Evolutionary conservation across 345 rosid genomes (phyloP).

Genomic region (Gossypium raimondii): DNA sequence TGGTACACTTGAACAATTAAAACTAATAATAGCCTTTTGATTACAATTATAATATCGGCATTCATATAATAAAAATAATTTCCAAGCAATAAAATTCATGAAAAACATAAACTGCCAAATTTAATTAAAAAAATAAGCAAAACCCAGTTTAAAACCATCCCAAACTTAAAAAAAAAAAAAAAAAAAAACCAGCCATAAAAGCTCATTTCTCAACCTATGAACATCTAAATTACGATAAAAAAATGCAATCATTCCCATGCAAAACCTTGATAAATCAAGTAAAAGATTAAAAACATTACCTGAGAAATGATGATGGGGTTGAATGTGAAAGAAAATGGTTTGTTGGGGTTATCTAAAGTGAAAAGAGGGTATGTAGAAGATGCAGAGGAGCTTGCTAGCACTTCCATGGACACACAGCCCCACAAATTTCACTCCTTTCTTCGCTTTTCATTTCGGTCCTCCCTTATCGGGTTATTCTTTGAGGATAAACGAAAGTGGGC

Average conservation of each 20-base stretch:
- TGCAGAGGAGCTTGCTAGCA: conserved; percentile 41
- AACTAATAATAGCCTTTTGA: neutral
- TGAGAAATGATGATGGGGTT: conserved; percentile 20
- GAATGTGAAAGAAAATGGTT: conserved; percentile 26
- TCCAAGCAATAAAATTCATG: neutral
- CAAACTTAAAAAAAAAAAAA: neutral
- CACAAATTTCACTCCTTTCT: conserved; percentile 5
- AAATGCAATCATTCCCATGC: neutral
- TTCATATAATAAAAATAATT: neutral
- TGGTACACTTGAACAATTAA: neutral
- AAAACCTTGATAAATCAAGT: neutral
- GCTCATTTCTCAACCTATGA: neutral
- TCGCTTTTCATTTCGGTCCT: neutral
- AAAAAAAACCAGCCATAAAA: neutral
- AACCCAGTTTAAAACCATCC: neutral
- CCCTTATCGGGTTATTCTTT: conserved; percentile 13
- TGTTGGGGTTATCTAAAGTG: conserved; percentile 11
- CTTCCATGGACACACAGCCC: conserved; percentile 52
- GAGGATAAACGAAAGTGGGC: neutral
- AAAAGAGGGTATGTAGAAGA: conserved; percentile 23
- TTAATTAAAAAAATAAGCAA: neutral
- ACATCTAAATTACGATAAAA: neutral
- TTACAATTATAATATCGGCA: too few species aligned
- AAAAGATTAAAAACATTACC: conserved; percentile 22
- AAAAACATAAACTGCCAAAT: neutral